Percentiles rank a stretch among this genome's conserved stretches.
These are phyloP conservation scores for Bimuria novae-zelandiae DNA, from an alignment of 2,329 filamentous ascomycete genomes.

Conservation along the genomic window DNA sequence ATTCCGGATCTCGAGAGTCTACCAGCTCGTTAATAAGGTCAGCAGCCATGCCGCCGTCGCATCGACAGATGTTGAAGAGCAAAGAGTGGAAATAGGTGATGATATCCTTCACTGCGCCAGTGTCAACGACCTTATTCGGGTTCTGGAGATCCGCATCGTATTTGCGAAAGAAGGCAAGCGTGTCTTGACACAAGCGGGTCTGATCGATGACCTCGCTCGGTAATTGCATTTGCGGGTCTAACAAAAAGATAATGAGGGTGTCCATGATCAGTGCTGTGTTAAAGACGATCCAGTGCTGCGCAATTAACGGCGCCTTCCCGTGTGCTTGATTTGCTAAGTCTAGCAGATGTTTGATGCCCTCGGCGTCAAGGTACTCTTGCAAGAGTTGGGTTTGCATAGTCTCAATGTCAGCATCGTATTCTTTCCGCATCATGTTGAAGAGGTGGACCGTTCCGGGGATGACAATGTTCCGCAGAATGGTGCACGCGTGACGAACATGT, in stretches of 20 bases:
- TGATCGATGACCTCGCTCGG: conserved; percentile 16
- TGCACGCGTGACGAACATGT: conserved; percentile 32
- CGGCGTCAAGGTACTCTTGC: conserved; percentile 27
- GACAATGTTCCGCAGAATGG: conserved; percentile 23
- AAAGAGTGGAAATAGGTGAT: conserved; percentile 27
- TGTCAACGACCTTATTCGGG: conserved; percentile 33
- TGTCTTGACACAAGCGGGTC: conserved; percentile 24
- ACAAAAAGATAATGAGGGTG: conserved; percentile 14
- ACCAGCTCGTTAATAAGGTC: conserved; percentile 32
- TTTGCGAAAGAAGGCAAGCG: conserved; percentile 32
- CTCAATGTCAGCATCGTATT: conserved; percentile 28
- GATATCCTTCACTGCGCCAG: conserved; percentile 30
- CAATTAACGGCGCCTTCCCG: conserved; percentile 19
- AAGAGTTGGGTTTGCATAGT: conserved; percentile 27
- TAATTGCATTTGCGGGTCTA: neutral
- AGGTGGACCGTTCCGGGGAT: conserved; percentile 23
- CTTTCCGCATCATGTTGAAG: conserved; percentile 35
- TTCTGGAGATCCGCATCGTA: conserved; percentile 36
- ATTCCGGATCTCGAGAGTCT: conserved; percentile 28
- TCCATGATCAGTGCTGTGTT: conserved; percentile 25
- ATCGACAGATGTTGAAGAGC: conserved; percentile 32
- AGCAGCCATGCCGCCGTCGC: conserved; percentile 29
- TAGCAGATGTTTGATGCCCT: conserved; percentile 34
- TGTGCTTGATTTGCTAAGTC: conserved; percentile 26
- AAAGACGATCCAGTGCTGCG: conserved; percentile 25